Evolutionary conservation across 345 rosid genomes (phyloP), one percentile per base, ranked within the genome.

Genomic region (Syzygium grande): DNA sequence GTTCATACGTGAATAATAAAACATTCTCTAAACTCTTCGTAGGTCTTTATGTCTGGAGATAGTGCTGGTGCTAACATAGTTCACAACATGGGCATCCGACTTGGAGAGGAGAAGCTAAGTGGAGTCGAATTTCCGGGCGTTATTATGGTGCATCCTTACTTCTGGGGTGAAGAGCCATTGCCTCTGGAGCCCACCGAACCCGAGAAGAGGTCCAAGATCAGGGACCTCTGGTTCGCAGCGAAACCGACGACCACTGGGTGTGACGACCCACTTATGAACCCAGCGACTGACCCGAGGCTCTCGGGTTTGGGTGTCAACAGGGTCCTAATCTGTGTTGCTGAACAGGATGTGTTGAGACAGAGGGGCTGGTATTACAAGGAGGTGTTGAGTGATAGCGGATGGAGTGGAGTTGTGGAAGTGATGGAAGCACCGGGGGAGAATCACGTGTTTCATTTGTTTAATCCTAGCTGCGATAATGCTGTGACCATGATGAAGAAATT

Each of bases 21-120:
- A 5, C 43, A 38, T 73, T 38, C 27, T 73, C 49, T 11, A 73
- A 53, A 38, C n/a, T 43, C 51, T 34, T 73, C 27, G 21, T 19
- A 73, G 51, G 89, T 93, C 38, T 93, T 88, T 23, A 41, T 92
- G 3, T 93, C 91, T 0, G 95, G 94, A 11, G 95, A 93, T 43
- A 90, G 92, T 34, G 92, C 92, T 4, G 94, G 95, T 7, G 93
- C 90, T 38, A 91, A 91, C 51, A 89, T 92, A 17, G 90, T 85
- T 0, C 93, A 89, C 90, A 73, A 73, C 80, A 73, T 90, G 84
- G 89, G 73, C 7, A 21, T 90, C 41, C 58, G 68, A 56, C 79
- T 79, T 14, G 84, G 87, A 22, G 17, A 30, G 55, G 85, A 89
- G 11, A 86, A 29, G 34, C 52, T 89, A 23, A 17, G 6, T 6